A percentile compares a stretch with the other conserved stretches of the same genome.
These are phyloP conservation scores for Pyrrhoderma noxium DNA, from an alignment of 1,284 basidiomycete genomes.

Conservation along the genomic window DNA sequence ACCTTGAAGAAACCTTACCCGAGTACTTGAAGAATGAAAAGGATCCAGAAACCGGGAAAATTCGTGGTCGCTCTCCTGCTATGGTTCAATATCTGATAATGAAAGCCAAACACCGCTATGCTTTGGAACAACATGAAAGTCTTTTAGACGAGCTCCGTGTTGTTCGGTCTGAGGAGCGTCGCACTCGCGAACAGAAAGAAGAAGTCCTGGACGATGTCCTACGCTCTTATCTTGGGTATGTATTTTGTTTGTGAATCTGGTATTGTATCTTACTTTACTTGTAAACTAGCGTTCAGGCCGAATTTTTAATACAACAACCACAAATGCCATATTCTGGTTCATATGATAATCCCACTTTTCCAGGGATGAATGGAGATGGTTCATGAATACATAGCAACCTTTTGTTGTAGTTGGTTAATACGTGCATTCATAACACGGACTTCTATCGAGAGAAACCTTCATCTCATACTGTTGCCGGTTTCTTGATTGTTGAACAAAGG, in stretches of 20 bases:
- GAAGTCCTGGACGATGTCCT: slow-evolving; percentile 45
- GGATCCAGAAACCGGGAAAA: slow-evolving; percentile 48
- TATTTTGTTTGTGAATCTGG: slow-evolving; percentile 10
- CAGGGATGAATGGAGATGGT: not conserved
- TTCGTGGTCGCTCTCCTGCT: slow-evolving; percentile 51
- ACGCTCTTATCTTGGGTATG: slow-evolving; percentile 45
- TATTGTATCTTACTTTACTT: not conserved
- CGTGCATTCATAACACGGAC: too few species aligned
- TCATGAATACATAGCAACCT: slow-evolving; percentile 6
- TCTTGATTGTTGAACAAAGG: too few species aligned
- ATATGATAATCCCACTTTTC: not conserved
- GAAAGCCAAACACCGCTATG: slow-evolving; percentile 68
- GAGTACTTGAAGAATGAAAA: slow-evolving; percentile 39
- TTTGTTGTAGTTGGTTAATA: slow-evolving; percentile 5
- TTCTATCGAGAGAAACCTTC: too few species aligned
- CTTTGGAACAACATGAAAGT: slow-evolving; percentile 50
- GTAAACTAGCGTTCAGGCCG: slow-evolving; percentile 8
- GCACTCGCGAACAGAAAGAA: slow-evolving; percentile 50
- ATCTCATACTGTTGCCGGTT: too few species aligned
- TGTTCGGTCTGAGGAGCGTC: slow-evolving; percentile 43
- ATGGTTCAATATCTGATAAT: slow-evolving; percentile 68
- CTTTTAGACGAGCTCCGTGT: slow-evolving; percentile 57
- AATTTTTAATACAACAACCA: slow-evolving; percentile 14
- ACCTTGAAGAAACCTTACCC: slow-evolving; percentile 37
- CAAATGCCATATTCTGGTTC: not conserved